These are phyloP conservation scores for Alternaria sp. DNA, from an alignment of 2,329 filamentous ascomycete species.

Conservation along the genomic window DNA sequence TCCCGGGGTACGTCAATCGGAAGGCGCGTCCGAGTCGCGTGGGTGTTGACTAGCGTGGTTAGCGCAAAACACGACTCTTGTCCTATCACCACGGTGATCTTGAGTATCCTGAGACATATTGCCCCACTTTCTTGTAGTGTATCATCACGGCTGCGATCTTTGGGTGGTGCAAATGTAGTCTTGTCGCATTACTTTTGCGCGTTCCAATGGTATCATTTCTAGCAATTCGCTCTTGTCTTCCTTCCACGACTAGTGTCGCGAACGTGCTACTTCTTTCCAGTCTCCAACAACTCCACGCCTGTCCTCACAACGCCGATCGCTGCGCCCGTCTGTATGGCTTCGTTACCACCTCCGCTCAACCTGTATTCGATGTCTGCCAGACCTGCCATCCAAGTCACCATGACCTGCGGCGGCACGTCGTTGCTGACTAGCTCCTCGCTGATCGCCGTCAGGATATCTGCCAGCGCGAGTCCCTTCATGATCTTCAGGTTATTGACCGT, in stretches of 20 bases:
- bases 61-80: conserved; percentile 7
- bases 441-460: conserved; percentile 88
- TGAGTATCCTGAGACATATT: conserved; percentile 3
- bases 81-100: conserved; percentile 11
- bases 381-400: conserved; percentile 90
- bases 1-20: conserved; percentile 4
- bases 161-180: background rate
- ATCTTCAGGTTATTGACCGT: conserved; percentile 89
- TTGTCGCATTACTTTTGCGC: background rate
- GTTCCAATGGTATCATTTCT: conserved; percentile 14
- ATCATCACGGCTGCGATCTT: background rate
- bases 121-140: conserved; percentile 4
- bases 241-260: background rate
- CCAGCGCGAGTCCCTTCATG: conserved; percentile 83
- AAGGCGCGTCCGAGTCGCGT: conserved; percentile 15
- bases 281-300: conserved; percentile 73
- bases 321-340: conserved; percentile 89
- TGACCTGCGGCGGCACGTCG: conserved; percentile 83
- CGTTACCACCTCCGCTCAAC: conserved; percentile 83
- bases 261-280: conserved; percentile 31
- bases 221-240: background rate
- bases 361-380: conserved; percentile 93
- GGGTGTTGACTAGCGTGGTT: conserved; percentile 15
- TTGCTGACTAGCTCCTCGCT: conserved; percentile 82
- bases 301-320: conserved; percentile 86